Conservation (phyloP, 805 yeast genomes). For the Yamadazyma akitaensis region DNA sequence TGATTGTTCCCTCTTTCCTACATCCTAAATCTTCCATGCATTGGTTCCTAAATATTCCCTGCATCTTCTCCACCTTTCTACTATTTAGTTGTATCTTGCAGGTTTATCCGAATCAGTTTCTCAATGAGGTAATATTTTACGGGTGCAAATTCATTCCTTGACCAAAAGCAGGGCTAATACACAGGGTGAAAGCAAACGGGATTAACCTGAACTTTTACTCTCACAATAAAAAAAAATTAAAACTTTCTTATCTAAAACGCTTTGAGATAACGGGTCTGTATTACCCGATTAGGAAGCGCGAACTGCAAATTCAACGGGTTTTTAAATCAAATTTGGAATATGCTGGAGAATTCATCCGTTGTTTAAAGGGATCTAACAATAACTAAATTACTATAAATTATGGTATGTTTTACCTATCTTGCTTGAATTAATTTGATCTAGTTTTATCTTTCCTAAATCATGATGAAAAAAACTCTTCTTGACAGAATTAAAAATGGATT, state of each 20-base stretch:
- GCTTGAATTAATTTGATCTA: not conserved
- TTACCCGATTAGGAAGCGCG: slow-evolving; percentile 7
- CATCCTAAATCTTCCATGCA: too few relatives aligned
- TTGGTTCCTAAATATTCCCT: too few relatives aligned
- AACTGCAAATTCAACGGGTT: slow-evolving; percentile 3
- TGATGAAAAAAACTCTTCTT: slow-evolving; percentile 8
- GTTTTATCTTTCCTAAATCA: not conserved
- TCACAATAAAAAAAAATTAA: not conserved
- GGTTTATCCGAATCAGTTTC: too few relatives aligned
- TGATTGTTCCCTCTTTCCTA: too few relatives aligned
- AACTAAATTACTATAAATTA: not conserved
- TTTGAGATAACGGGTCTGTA: slow-evolving; percentile 8
- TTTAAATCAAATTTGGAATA: slow-evolving; percentile 3
- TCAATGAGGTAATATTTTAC: too few relatives aligned
- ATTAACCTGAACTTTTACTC: not conserved
- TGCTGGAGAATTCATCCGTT: not conserved
- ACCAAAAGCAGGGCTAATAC: too few relatives aligned
- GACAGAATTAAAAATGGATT: slow-evolving; percentile 34
- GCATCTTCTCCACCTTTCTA: too few relatives aligned
- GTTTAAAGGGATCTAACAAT: not conserved
- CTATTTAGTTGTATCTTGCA: too few relatives aligned
- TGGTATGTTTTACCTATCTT: not conserved
- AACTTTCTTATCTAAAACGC: not conserved
- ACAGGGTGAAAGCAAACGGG: too few relatives aligned
- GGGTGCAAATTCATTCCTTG: too few relatives aligned